Evolutionary conservation across 2,329 filamentous ascomycete species (phyloP).

Genomic region (Cytospora schulzeri): DNA sequence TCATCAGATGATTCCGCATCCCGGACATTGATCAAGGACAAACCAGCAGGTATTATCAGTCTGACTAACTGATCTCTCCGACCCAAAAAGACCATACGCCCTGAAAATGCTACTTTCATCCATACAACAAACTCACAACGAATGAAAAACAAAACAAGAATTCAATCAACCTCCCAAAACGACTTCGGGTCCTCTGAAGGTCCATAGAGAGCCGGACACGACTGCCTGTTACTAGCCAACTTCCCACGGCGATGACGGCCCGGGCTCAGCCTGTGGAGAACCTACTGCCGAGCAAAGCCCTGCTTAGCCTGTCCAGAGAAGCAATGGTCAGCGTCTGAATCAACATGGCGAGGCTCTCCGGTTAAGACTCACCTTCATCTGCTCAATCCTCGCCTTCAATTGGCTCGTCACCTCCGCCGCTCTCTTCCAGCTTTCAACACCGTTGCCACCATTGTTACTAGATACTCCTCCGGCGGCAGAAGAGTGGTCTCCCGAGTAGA

Average conservation of each 20-base stretch:
- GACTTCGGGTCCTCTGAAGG: slow-evolving; percentile 12
- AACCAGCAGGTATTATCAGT: not conserved
- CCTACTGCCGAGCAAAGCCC: slow-evolving; percentile 29
- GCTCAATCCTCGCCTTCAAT: slow-evolving; percentile 93
- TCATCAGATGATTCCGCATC: slow-evolving; percentile 4
- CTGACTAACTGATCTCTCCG: not conserved
- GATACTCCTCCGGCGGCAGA: slow-evolving; percentile 27
- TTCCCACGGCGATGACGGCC: slow-evolving; percentile 17
- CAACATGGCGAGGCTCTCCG: not conserved
- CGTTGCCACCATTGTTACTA: slow-evolving; percentile 43
- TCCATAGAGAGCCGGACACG: slow-evolving; percentile 13
- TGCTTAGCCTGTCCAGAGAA: slow-evolving; percentile 24
- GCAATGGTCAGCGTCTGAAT: slow-evolving; percentile 4
- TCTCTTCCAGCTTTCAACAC: slow-evolving; percentile 91
- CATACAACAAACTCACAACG: not conserved
- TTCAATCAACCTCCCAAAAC: slow-evolving; percentile 15
- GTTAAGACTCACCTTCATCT: slow-evolving; percentile 76
- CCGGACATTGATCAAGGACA: not conserved
- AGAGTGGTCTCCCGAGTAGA: slow-evolving; percentile 32
- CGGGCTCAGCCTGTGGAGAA: slow-evolving; percentile 24
- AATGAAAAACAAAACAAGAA: slow-evolving; percentile 8
- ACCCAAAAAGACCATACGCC: slow-evolving; percentile 13
- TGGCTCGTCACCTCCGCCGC: slow-evolving; percentile 98
- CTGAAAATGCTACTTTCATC: slow-evolving; percentile 18
- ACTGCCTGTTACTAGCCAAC: slow-evolving; percentile 5